phyloP scores from a whole-genome alignment of 306 rosid genomes.

The Acacia melanoxylon region DNA sequence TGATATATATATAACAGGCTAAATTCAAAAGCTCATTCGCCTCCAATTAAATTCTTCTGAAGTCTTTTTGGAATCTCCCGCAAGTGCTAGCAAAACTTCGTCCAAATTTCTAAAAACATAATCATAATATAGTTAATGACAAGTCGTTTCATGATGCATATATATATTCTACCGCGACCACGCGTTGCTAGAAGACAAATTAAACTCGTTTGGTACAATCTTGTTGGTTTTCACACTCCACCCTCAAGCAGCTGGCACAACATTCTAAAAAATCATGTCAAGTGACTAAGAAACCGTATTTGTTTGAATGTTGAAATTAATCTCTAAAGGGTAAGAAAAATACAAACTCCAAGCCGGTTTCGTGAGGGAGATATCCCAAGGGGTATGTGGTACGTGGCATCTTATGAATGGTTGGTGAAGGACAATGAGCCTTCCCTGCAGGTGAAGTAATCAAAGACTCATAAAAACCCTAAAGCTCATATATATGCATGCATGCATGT shows the following conservation, averaged over 20 bases:
- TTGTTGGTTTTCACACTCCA: conserved; percentile 18
- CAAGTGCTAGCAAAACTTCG: conserved; percentile 28
- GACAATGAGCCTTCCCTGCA: neutral
- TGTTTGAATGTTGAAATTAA: neutral
- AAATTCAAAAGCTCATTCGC: conserved; percentile 33
- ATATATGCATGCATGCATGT: conserved; percentile 26
- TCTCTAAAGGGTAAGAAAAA: neutral
- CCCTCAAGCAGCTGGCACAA: conserved; percentile 4
- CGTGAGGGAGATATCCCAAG: no score
- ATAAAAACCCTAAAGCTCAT: conserved; percentile 23
- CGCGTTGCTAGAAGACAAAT: conserved; percentile 32
- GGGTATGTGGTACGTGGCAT: neutral
- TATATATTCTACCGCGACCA: conserved; percentile 22
- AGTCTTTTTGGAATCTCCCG: conserved; percentile 40
- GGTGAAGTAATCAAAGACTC: conserved; percentile 12
- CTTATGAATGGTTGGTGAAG: neutral
- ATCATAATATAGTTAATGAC: conserved; percentile 30
- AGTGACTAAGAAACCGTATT: conserved; percentile 1
- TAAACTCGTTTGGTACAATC: conserved; percentile 24
- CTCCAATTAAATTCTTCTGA: conserved; percentile 57
- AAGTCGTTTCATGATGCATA: neutral
- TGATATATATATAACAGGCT: neutral
- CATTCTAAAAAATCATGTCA: conserved; percentile 5
- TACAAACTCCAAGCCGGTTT: no score
- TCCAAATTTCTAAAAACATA: conserved; percentile 36